phyloP scores from a whole-genome alignment of 192 early-diverging fungal genomes.

The Coemansia sp. region DNA sequence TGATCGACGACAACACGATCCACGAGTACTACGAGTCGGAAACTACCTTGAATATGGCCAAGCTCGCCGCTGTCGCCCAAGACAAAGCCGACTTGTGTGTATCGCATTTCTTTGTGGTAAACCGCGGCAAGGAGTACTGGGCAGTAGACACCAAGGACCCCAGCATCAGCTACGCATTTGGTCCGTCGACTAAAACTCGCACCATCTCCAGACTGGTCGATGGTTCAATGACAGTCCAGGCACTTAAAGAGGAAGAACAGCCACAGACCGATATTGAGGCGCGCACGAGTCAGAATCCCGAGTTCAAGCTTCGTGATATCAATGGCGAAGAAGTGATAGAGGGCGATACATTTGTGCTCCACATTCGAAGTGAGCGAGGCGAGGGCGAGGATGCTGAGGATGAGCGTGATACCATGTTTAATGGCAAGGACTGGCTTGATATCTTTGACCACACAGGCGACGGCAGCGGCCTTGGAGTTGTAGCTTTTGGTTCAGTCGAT shows the following conservation, averaged over 20 bases:
- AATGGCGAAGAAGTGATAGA: background rate
- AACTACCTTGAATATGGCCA: background rate
- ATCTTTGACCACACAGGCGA: background rate
- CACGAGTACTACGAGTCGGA: background rate
- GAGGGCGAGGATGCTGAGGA: background rate
- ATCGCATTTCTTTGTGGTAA: background rate
- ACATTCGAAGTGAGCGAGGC: background rate
- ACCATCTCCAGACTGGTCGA: background rate
- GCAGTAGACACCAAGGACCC: background rate
- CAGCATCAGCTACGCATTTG: background rate
- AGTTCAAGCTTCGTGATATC: background rate
- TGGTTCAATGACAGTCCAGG: background rate
- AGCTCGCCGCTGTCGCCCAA: background rate
- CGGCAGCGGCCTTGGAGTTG: background rate
- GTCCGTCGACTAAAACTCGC: background rate
- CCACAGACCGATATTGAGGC: background rate
- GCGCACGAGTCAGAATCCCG: background rate
- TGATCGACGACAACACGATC: slow-evolving; percentile 6
- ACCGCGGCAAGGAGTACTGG: slow-evolving; percentile 6
- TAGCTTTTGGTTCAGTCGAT: background rate
- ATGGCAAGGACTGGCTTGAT: background rate
- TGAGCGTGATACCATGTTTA: background rate
- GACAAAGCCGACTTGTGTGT: background rate
- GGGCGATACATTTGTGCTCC: background rate
- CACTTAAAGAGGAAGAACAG: background rate